Conservation (phyloP, 768 basidiomycete genomes). For the Lactifluus echinatus region DNA sequence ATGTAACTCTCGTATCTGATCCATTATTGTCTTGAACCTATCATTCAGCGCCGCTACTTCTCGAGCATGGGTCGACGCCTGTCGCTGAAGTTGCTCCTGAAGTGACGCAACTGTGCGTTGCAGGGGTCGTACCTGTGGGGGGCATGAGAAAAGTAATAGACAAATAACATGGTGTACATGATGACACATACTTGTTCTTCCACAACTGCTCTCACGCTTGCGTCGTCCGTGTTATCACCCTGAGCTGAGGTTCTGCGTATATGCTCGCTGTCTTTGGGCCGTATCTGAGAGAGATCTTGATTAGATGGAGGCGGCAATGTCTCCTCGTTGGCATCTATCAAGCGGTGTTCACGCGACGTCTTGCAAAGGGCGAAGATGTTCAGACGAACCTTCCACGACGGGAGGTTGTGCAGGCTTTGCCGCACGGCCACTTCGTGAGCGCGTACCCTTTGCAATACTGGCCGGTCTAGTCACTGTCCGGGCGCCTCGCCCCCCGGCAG, state of each 20-base stretch:
- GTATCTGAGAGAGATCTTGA: neutral
- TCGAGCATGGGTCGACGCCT: constrained; percentile 8
- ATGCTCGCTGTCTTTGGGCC: neutral
- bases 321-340: constrained; percentile 3
- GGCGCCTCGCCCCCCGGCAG: constrained; percentile 58
- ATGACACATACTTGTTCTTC: constrained; percentile 13
- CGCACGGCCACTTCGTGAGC: constrained; percentile 42
- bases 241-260: neutral
- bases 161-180: neutral
- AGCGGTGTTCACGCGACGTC: neutral
- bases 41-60: constrained; percentile 16
- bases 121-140: constrained; percentile 12
- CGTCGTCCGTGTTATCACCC: neutral
- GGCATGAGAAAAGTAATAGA: neutral
- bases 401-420: constrained; percentile 45
- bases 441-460: constrained; percentile 40
- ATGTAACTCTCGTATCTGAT: constrained; percentile 14
- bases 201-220: constrained; percentile 4
- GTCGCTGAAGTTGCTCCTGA: constrained; percentile 18
- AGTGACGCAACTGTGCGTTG: constrained; percentile 14
- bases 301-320: constrained; percentile 5
- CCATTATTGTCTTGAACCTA: constrained; percentile 8
- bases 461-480: constrained; percentile 54
- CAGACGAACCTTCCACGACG: constrained; percentile 36
- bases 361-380: neutral